Percentiles rank a stretch among this genome's conserved stretches.
Evolutionary conservation across 2,329 filamentous ascomycete species (phyloP).

Genomic region (Pyrenophora tritici-repentis): DNA sequence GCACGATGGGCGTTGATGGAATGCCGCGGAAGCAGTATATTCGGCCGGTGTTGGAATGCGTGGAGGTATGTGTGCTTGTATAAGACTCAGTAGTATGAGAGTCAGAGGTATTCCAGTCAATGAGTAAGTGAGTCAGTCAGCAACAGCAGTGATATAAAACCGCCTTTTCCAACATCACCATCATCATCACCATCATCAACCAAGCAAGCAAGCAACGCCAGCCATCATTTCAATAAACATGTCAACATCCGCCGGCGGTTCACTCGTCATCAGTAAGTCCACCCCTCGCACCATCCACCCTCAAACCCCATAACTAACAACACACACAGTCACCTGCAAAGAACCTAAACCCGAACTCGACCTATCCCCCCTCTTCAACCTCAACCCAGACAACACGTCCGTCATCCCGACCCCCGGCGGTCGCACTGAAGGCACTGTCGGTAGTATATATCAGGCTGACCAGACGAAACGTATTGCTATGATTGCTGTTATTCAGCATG

Average conservation of each 20-base stretch:
- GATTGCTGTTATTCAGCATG: constrained; percentile 30
- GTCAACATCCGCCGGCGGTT: background rate
- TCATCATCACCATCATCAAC: background rate
- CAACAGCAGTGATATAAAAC: background rate
- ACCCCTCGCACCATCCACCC: background rate
- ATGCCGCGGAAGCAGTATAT: no score
- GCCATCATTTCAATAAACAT: background rate
- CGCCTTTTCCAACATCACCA: background rate
- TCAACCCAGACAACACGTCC: constrained; percentile 19
- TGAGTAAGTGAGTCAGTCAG: no score
- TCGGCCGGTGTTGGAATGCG: no score
- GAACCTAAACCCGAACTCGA: constrained; percentile 11
- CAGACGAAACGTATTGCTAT: constrained; percentile 20
- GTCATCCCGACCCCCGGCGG: constrained; percentile 24
- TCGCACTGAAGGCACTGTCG: constrained; percentile 14
- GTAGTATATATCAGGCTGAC: constrained; percentile 19
- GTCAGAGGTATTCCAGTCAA: no score
- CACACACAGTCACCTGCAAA: constrained; percentile 5
- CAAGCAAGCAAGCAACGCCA: no score
- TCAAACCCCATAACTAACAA: background rate
- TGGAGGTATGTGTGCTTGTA: no score
- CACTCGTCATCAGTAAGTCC: constrained; percentile 1
- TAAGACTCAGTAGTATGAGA: no score
- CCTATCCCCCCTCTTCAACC: constrained; percentile 29
- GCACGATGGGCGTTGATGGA: no score